These are phyloP conservation scores for Chenopodium suecicum DNA, from an alignment of 148 eudicot species.

Conservation along the genomic window DNA sequence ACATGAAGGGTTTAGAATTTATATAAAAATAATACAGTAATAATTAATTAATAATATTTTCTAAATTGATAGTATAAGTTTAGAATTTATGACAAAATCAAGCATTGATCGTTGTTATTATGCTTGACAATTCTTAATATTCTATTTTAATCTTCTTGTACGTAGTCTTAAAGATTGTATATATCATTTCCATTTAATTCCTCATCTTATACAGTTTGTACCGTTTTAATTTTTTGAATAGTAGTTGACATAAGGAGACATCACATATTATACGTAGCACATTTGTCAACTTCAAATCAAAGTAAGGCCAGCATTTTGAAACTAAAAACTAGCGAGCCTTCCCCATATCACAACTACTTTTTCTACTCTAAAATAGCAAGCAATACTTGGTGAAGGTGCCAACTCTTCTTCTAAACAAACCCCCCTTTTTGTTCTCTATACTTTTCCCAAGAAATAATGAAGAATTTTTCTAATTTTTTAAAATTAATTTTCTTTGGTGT, in stretches of 20 bases:
- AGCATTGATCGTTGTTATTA: no score
- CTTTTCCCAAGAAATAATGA: neutral
- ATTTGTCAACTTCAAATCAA: conserved; percentile 11
- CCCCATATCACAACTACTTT: conserved; percentile 26
- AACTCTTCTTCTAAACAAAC: neutral
- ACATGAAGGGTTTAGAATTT: neutral
- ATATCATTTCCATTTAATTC: no score
- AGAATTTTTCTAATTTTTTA: no score
- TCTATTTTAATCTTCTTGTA: no score
- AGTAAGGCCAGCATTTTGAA: neutral
- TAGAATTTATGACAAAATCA: no score
- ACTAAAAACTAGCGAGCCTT: neutral
- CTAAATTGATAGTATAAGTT: no score
- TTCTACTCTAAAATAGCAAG: neutral
- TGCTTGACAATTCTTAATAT: no score
- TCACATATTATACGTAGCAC: neutral
- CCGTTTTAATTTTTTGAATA: neutral
- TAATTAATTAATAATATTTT: no score
- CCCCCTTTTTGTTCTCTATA: neutral
- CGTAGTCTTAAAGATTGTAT: no score
- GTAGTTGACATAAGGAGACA: neutral
- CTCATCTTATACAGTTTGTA: neutral
- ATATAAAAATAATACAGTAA: no score
- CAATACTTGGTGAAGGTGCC: conserved; percentile 18
- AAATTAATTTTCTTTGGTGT: neutral